Evolutionary conservation across 208 protist species (phyloP).

Genomic region (Leishmania braziliensis): DNA sequence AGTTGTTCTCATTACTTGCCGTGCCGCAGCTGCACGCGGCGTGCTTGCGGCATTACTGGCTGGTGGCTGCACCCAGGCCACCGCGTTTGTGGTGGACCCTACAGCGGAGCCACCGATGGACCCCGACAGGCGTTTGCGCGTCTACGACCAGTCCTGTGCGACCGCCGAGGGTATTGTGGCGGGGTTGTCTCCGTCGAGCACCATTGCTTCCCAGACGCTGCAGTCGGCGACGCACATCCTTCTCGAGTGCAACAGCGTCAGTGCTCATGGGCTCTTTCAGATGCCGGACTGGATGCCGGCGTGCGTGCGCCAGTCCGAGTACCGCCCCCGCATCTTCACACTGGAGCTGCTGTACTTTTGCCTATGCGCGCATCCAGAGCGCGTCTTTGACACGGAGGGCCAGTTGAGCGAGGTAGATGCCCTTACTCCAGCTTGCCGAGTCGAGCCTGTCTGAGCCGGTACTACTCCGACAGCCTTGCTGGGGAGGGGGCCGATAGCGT

Average conservation of each 20-base stretch:
- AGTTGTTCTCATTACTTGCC: conserved; percentile 59
- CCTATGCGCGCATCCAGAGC: conserved; percentile 49
- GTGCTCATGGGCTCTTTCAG: conserved; percentile 35
- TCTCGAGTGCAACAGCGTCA: conserved; percentile 59
- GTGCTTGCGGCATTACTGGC: conserved; percentile 53
- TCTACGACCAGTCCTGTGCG: conserved; percentile 13
- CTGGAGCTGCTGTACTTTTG: conserved; percentile 73
- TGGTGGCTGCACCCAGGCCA: conserved; percentile 50
- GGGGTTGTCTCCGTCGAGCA: conserved; percentile 28
- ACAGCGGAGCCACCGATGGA: conserved; percentile 10
- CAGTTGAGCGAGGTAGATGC: conserved; percentile 31
- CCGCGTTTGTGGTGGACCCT: conserved; percentile 35
- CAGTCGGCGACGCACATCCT: conserved; percentile 53
- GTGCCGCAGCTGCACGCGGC: conserved; percentile 39
- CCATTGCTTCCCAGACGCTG: conserved; percentile 14
- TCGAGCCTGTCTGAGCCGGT: conserved; percentile 31
- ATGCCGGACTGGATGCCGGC: conserved; percentile 57
- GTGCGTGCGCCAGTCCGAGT: conserved; percentile 26
- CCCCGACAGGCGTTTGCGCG: background rate
- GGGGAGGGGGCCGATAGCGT: background rate
- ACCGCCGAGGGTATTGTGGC: conserved; percentile 25
- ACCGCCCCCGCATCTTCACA: conserved; percentile 50
- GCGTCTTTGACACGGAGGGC: conserved; percentile 49
- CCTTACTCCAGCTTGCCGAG: conserved; percentile 45
- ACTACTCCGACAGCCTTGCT: background rate